Evolutionary conservation across 129 eudicot genomes (phyloP).

Genomic region (Silybum marianum): DNA sequence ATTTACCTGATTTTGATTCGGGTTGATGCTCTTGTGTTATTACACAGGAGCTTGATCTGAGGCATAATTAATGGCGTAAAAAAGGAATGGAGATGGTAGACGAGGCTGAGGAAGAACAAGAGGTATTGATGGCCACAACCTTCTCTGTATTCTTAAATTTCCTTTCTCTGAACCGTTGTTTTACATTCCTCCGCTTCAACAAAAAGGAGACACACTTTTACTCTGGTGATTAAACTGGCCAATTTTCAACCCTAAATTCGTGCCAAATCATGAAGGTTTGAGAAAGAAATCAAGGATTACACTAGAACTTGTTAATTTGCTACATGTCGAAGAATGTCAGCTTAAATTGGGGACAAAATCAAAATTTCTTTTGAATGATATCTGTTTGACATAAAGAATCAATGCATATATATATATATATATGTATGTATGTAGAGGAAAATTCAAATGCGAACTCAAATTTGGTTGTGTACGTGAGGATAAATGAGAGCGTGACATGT

Average conservation of each 20-base stretch:
- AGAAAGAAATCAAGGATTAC: neutral
- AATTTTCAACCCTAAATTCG: neutral
- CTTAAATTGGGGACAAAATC: neutral
- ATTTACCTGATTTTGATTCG: neutral
- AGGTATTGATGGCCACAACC: slow-evolving; percentile 2
- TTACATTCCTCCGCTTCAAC: neutral
- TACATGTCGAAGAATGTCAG: slow-evolving; percentile 13
- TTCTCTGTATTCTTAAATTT: neutral
- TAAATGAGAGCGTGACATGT: too few relatives aligned
- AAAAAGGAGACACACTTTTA: neutral
- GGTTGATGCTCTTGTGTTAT: slow-evolving; percentile 9
- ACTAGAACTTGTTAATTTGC: neutral
- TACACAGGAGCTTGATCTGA: slow-evolving; percentile 18
- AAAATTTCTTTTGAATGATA: neutral
- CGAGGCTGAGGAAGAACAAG: slow-evolving; percentile 43
- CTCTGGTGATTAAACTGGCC: slow-evolving; percentile 10
- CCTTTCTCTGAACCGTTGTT: neutral
- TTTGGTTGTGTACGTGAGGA: too few relatives aligned
- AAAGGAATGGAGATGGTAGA: slow-evolving; percentile 28
- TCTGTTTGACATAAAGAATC: too few relatives aligned
- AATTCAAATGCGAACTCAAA: too few relatives aligned
- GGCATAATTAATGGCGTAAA: slow-evolving; percentile 41
- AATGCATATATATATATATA: too few relatives aligned
- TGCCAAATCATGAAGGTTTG: neutral
- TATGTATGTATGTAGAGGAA: too few relatives aligned